phyloP scores from a whole-genome alignment of 2,329 filamentous ascomycete species.

The Ustilaginoidea virens region DNA sequence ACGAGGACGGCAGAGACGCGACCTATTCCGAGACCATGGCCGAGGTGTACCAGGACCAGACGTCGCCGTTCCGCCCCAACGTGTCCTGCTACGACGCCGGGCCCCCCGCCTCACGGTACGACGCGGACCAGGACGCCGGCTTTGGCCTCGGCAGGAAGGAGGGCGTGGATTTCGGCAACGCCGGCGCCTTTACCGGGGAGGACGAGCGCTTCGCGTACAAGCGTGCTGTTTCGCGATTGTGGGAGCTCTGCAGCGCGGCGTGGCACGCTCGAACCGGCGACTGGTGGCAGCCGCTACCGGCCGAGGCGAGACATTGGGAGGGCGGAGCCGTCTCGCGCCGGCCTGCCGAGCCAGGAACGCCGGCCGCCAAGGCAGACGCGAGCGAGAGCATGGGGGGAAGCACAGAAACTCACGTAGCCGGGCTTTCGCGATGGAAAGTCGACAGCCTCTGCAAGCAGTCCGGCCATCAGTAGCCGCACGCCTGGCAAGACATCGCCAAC shows the following conservation, averaged over 20 bases:
- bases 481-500: too few species aligned
- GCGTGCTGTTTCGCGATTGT: constrained; percentile 59
- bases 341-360: constrained; percentile 6
- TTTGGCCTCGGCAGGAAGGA: constrained; percentile 25
- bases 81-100: constrained; percentile 46
- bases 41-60: constrained; percentile 66
- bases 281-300: constrained; percentile 59
- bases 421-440: constrained; percentile 22
- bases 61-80: constrained; percentile 66
- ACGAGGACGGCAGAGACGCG: constrained; percentile 19
- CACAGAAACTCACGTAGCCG: constrained; percentile 21
- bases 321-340: constrained; percentile 13
- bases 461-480: constrained; percentile 1
- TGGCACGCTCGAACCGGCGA: constrained; percentile 52
- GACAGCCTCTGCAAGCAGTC: constrained; percentile 16
- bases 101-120: constrained; percentile 29
- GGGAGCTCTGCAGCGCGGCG: constrained; percentile 60
- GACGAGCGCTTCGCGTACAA: constrained; percentile 74
- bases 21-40: constrained; percentile 29
- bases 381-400: constrained; percentile 19
- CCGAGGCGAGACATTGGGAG: constrained; percentile 54
- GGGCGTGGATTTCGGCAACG: constrained; percentile 51
- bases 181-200: constrained; percentile 58
- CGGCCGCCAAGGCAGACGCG: constrained; percentile 2
- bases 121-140: constrained; percentile 42